These are phyloP conservation scores for Aspergillus sp. DNA, from an alignment of 2,329 filamentous ascomycete species.

Conservation along the genomic window DNA sequence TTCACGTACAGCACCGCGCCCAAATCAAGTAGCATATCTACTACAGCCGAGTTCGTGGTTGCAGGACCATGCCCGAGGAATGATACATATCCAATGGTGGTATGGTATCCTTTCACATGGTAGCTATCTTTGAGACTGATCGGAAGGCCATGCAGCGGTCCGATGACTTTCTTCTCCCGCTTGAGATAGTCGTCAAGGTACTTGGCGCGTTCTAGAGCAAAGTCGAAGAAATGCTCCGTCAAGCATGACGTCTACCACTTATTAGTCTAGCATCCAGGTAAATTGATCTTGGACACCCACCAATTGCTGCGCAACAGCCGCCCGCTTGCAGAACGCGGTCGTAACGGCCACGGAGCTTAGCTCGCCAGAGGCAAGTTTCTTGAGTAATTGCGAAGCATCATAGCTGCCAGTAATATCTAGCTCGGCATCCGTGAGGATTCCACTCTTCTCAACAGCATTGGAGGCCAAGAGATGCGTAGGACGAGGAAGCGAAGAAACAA, in stretches of 20 bases:
- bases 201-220: constrained; percentile 39
- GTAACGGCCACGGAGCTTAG: constrained; percentile 26
- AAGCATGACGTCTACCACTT: constrained; percentile 32
- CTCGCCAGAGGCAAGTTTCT: constrained; percentile 21
- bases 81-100: constrained; percentile 24
- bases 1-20: constrained; percentile 32
- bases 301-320: constrained; percentile 42
- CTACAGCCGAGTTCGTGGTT: constrained; percentile 17
- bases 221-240: constrained; percentile 41
- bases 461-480: constrained; percentile 23
- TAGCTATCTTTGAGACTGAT: constrained; percentile 41
- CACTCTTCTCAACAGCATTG: constrained; percentile 33
- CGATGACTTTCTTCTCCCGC: constrained; percentile 31
- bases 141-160: constrained; percentile 44
- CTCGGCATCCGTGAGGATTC: constrained; percentile 49
- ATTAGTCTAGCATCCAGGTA: neutral
- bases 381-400: constrained; percentile 22
- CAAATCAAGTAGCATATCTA: constrained; percentile 19
- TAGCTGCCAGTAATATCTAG: constrained; percentile 48
- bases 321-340: constrained; percentile 43
- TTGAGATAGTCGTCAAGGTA: constrained; percentile 38
- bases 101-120: constrained; percentile 22
- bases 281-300: constrained; percentile 7
- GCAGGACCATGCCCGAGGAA: constrained; percentile 19
- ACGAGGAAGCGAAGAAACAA: constrained; percentile 9